These are phyloP conservation scores for Arctium minus DNA, from an alignment of 129 eudicot genomes.

Conservation along the genomic window DNA sequence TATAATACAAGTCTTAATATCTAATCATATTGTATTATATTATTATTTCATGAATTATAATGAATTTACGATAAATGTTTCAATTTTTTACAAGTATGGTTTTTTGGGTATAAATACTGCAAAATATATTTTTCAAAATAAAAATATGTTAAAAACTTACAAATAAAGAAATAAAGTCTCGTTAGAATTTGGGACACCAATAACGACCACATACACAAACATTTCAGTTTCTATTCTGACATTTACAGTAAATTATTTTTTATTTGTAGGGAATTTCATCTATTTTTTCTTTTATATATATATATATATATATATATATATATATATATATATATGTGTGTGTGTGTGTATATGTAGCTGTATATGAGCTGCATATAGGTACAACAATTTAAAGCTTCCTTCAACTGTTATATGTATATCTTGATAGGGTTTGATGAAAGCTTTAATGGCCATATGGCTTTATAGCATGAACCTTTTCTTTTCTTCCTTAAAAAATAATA, in stretches of 20 bases:
- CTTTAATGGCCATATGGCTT: conserved; percentile 23
- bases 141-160: background rate
- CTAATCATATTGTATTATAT: too few species aligned
- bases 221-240: background rate
- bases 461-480: conserved; percentile 1
- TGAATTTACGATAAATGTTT: background rate
- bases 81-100: background rate
- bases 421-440: conserved; percentile 32
- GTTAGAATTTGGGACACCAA: background rate
- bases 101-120: background rate
- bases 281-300: too few species aligned
- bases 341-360: conserved; percentile 6
- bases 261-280: background rate
- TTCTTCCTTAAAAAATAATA: background rate
- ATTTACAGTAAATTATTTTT: too few species aligned
- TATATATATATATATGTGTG: background rate
- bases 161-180: background rate
- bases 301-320: background rate
- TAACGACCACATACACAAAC: background rate
- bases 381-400: conserved; percentile 17
- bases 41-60: background rate
- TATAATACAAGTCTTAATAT: too few species aligned
- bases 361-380: conserved; percentile 21
- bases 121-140: background rate
- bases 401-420: conserved; percentile 4